phyloP scores from a whole-genome alignment of 2,329 filamentous ascomycete species.

The Fusarium sp. region DNA sequence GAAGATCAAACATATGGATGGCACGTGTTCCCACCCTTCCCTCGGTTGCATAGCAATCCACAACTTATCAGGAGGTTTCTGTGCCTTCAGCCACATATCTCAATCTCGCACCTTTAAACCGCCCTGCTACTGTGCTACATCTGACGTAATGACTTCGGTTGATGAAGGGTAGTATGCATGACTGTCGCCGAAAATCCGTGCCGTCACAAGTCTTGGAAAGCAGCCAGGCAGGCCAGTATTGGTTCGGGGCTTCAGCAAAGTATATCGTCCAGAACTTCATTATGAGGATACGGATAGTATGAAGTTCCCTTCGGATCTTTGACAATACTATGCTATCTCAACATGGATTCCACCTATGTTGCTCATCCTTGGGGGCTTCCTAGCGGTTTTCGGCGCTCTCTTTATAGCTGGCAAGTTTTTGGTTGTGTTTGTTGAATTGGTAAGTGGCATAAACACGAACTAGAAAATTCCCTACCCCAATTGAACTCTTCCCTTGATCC shows the following conservation, averaged over 20 bases:
- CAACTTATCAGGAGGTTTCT: background rate
- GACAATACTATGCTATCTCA: background rate
- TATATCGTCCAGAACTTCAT: background rate
- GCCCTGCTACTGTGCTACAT: background rate
- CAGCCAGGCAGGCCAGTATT: too few relatives aligned
- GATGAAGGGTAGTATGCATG: background rate
- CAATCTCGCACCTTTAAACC: background rate
- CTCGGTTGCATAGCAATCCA: background rate
- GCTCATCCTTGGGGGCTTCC: background rate
- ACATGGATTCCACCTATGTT: background rate
- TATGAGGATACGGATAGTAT: background rate
- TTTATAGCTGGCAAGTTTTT: background rate
- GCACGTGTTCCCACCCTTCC: constrained; percentile 5
- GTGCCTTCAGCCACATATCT: background rate
- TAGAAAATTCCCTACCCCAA: background rate
- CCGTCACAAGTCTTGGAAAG: background rate
- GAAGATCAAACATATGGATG: constrained; percentile 11
- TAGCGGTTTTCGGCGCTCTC: background rate
- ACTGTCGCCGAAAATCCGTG: background rate
- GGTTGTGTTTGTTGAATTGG: background rate
- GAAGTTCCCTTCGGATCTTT: background rate
- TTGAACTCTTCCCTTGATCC: background rate
- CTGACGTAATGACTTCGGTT: background rate
- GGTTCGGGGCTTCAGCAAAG: background rate
- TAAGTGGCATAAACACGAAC: background rate